Conservation (phyloP, 495 filamentous ascomycete genomes). For the Lepraria neglecta region DNA sequence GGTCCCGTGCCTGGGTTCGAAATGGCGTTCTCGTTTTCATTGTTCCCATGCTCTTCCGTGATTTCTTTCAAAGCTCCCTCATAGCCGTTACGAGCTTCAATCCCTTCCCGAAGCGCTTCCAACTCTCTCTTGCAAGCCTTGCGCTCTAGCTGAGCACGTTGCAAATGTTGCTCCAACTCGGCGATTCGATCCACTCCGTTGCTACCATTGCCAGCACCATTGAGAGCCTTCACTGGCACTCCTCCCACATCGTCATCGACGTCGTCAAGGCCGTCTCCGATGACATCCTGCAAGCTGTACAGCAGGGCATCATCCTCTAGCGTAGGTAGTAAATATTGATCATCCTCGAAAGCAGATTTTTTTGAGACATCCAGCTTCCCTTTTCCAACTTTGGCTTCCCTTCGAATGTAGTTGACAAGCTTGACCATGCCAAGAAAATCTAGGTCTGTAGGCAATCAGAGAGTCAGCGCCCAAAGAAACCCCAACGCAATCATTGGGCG, state of each 20-base stretch:
- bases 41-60: neutral
- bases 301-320: conserved; percentile 87
- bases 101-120: neutral
- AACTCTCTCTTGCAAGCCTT: conserved; percentile 9
- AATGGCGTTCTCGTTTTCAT: neutral
- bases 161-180: neutral
- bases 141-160: conserved; percentile 3
- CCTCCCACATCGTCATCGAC: neutral
- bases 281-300: conserved; percentile 73
- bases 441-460: conserved; percentile 42
- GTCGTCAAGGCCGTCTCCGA: conserved; percentile 32
- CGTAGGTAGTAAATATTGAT: conserved; percentile 72
- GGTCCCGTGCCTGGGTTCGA: neutral
- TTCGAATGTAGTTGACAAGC: conserved; percentile 75
- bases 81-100: neutral
- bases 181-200: conserved; percentile 5
- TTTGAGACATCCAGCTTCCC: conserved; percentile 50
- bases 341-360: conserved; percentile 57
- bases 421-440: conserved; percentile 81
- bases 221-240: neutral
- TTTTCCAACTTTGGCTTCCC: conserved; percentile 47
- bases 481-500: neutral
- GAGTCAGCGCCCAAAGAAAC: neutral
- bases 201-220: neutral
- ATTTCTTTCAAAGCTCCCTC: neutral